Evolutionary conservation across 148 eudicot species (phyloP).

Genomic region (Hydrangea macrophylla): DNA sequence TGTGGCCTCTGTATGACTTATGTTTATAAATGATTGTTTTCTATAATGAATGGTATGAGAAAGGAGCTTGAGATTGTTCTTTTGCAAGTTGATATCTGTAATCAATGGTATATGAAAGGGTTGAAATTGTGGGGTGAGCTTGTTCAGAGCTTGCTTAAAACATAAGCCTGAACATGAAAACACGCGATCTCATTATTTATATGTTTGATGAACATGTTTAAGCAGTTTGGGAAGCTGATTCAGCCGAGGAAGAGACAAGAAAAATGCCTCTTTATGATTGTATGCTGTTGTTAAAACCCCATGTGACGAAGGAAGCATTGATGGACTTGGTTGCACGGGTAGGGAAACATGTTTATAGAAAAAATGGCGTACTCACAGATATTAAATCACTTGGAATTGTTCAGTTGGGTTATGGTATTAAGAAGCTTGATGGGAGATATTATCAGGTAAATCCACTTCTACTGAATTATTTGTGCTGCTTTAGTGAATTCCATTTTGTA

Average conservation of each 20-base stretch:
- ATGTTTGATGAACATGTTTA: neutral
- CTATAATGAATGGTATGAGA: neutral
- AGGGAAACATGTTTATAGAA: constrained; percentile 72
- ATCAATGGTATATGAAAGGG: too few relatives aligned
- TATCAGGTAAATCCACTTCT: constrained; percentile 51
- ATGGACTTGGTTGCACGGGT: constrained; percentile 66
- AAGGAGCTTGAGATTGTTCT: neutral
- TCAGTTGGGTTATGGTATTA: constrained; percentile 91
- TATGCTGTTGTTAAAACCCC: constrained; percentile 80
- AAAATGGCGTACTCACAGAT: constrained; percentile 86
- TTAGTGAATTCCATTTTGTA: neutral
- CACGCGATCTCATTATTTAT: neutral
- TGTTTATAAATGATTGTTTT: neutral
- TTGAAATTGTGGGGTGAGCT: neutral
- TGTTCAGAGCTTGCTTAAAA: neutral
- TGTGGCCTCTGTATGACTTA: too few relatives aligned
- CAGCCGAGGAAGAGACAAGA: neutral
- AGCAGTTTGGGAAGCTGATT: constrained; percentile 10
- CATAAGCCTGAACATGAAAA: neutral
- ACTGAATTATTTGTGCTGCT: neutral
- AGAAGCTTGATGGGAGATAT: constrained; percentile 86
- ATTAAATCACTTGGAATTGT: constrained; percentile 53
- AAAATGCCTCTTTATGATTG: constrained; percentile 95
- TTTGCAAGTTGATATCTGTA: too few relatives aligned
- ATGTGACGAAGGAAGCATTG: constrained; percentile 32